phyloP scores from a whole-genome alignment of 1,139 yeast genomes.

The Taphrina wiesneri region DNA sequence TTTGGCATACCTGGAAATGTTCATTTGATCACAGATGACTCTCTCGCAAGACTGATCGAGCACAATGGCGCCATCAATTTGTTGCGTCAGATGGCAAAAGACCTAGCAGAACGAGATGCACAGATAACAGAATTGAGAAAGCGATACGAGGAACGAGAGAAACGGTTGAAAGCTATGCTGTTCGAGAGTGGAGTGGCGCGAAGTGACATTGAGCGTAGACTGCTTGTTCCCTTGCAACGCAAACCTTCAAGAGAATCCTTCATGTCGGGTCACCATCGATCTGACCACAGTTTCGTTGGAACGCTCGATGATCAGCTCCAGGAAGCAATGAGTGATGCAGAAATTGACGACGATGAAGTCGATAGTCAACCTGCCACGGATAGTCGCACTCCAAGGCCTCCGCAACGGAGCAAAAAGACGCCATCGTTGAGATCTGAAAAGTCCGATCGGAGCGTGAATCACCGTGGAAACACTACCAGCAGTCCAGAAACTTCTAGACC shows the following conservation, averaged over 20 bases:
- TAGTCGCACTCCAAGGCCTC: neutral
- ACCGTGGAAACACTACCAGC: neutral
- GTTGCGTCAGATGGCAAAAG: slow-evolving; percentile 54
- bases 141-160: slow-evolving; percentile 52
- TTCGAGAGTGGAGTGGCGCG: slow-evolving; percentile 50
- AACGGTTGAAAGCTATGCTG: slow-evolving; percentile 50
- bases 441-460: neutral
- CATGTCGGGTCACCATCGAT: slow-evolving; percentile 13
- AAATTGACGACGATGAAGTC: slow-evolving; percentile 16
- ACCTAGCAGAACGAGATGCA: slow-evolving; percentile 54
- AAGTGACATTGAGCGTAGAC: slow-evolving; percentile 32
- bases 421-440: neutral
- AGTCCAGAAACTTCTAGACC: neutral
- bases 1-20: slow-evolving; percentile 46
- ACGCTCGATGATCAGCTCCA: slow-evolving; percentile 27
- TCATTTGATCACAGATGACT: slow-evolving; percentile 46
- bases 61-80: slow-evolving; percentile 51
- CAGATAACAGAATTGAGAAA: slow-evolving; percentile 52
- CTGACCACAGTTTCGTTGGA: neutral
- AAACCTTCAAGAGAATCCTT: slow-evolving; percentile 12
- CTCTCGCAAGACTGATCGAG: slow-evolving; percentile 48
- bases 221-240: slow-evolving; percentile 1
- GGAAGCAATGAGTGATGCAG: slow-evolving; percentile 38
- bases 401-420: neutral
- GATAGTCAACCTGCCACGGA: neutral